These are phyloP conservation scores for Xylaria grammica DNA, from an alignment of 495 filamentous ascomycete genomes.

Conservation along the genomic window DNA sequence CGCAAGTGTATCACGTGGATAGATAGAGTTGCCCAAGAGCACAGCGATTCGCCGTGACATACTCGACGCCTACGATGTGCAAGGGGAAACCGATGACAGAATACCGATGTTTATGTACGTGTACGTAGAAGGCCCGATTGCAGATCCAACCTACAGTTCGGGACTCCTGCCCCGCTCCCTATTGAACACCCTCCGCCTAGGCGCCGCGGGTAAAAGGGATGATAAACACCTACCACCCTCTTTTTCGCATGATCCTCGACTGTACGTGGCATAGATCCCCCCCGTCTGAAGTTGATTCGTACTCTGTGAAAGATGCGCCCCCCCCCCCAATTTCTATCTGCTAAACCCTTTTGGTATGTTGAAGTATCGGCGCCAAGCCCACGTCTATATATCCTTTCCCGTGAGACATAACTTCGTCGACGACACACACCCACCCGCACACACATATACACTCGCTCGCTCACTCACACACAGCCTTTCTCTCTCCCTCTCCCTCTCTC, in stretches of 20 bases:
- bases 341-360: slow-evolving; percentile 11
- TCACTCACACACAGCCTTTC: not conserved
- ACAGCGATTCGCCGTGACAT: too few species aligned
- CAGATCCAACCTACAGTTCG: not conserved
- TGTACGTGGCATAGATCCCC: not conserved
- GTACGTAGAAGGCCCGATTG: not conserved
- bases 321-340: slow-evolving; percentile 19
- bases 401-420: slow-evolving; percentile 5
- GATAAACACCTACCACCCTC: not conserved
- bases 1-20: not conserved
- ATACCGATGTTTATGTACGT: not conserved
- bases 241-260: not conserved
- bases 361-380: not conserved
- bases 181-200: not conserved
- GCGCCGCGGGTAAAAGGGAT: not conserved
- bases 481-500: not conserved
- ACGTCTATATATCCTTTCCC: not conserved
- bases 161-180: not conserved
- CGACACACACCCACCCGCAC: not conserved
- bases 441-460: not conserved
- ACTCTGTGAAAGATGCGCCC: slow-evolving; percentile 9
- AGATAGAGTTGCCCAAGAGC: too few species aligned
- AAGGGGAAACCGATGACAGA: not conserved
- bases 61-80: not conserved
- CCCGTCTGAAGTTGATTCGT: slow-evolving; percentile 23